These are phyloP conservation scores for Trapa bicornis DNA, from an alignment of 345 rosid species.

Conservation along the genomic window DNA sequence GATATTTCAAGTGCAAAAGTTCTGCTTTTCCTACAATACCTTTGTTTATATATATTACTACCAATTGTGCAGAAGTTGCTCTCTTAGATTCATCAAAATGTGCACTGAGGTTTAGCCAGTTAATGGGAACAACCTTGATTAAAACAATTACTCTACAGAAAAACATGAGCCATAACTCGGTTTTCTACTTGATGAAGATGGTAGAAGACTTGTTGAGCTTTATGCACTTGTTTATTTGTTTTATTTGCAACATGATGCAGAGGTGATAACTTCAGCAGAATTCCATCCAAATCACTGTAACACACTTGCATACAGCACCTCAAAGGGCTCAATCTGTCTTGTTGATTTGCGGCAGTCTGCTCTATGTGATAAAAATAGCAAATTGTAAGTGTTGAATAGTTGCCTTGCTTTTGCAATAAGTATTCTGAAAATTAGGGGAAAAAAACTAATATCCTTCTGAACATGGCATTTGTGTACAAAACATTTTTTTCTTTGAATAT, in stretches of 20 bases:
- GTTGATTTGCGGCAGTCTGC: slow-evolving; percentile 98
- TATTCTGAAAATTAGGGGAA: not conserved
- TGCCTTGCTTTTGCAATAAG: not conserved
- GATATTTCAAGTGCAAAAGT: not conserved
- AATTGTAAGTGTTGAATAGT: slow-evolving; percentile 44
- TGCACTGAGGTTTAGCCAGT: not conserved
- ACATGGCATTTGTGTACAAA: not conserved
- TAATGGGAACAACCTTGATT: not conserved
- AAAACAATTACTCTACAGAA: not conserved
- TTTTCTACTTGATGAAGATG: not conserved
- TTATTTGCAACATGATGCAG: slow-evolving; percentile 31
- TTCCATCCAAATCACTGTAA: slow-evolving; percentile 95
- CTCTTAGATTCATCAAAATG: not conserved
- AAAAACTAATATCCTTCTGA: not conserved
- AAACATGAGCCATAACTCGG: not conserved
- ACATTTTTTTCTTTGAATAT: too few relatives aligned
- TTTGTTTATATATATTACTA: not conserved
- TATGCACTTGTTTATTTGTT: not conserved
- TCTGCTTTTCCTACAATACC: not conserved
- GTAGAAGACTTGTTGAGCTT: not conserved
- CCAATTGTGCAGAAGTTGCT: not conserved
- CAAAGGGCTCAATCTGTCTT: slow-evolving; percentile 92
- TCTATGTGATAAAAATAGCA: slow-evolving; percentile 81
- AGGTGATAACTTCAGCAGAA: slow-evolving; percentile 98
- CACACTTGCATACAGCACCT: slow-evolving; percentile 90